These are phyloP conservation scores for Raffaelea albimanens DNA, from an alignment of 2,329 filamentous ascomycete species.

Conservation along the genomic window DNA sequence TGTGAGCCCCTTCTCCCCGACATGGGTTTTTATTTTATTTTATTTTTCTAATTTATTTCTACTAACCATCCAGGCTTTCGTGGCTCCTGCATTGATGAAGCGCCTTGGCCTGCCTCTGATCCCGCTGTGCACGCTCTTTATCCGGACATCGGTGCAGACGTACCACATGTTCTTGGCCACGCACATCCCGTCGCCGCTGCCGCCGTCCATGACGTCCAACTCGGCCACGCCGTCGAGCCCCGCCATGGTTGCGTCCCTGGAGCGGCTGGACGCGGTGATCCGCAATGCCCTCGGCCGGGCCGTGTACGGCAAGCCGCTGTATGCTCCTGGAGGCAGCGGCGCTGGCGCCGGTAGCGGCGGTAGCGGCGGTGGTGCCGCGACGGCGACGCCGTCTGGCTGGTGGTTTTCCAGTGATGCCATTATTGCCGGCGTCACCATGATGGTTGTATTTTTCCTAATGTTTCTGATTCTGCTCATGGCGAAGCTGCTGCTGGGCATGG, in stretches of 20 bases:
- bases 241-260: constrained; percentile 66
- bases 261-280: constrained; percentile 69
- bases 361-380: background rate
- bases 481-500: constrained; percentile 84
- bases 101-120: constrained; percentile 85
- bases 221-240: constrained; percentile 53
- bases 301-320: constrained; percentile 51
- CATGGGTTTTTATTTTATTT: constrained; percentile 1
- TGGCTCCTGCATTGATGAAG: constrained; percentile 79
- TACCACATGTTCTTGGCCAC: constrained; percentile 97
- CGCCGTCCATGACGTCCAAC: constrained; percentile 44
- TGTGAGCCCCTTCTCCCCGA: constrained; percentile 33
- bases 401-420: constrained; percentile 56
- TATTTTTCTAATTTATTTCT: background rate
- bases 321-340: too few species aligned
- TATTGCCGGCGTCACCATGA: constrained; percentile 71
- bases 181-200: constrained; percentile 65
- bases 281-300: constrained; percentile 68
- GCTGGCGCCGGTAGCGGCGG: too few species aligned
- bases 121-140: constrained; percentile 88
- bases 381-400: constrained; percentile 17
- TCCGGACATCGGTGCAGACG: constrained; percentile 86
- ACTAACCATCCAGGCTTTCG: constrained; percentile 58
- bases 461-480: constrained; percentile 78
- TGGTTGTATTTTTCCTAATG: constrained; percentile 72